A percentile compares a stretch with the other conserved stretches of the same genome.
These are phyloP conservation scores for Coemansia umbellata DNA, from an alignment of 192 early-diverging fungal species.

Conservation along the genomic window DNA sequence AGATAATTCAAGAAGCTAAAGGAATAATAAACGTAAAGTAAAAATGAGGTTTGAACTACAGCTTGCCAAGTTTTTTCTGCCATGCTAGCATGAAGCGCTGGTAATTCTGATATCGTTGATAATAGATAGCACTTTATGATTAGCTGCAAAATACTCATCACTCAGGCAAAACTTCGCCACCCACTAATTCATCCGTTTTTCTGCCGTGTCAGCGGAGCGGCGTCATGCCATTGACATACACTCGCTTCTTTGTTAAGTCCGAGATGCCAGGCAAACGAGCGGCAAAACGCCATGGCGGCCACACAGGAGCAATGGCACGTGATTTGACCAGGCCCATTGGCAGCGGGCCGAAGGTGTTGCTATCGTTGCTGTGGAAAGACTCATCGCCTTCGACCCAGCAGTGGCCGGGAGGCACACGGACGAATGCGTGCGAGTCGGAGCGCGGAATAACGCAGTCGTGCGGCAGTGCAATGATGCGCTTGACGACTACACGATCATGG, in stretches of 20 bases:
- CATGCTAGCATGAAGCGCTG: too few relatives aligned
- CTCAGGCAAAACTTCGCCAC: too few relatives aligned
- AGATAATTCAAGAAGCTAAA: too few relatives aligned
- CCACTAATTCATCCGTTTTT: too few relatives aligned
- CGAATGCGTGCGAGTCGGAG: slow-evolving; percentile 22
- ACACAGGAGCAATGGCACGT: slow-evolving; percentile 59
- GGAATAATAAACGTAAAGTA: too few relatives aligned
- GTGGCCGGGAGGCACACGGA: slow-evolving; percentile 71
- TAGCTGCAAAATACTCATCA: too few relatives aligned
- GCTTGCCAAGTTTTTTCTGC: too few relatives aligned
- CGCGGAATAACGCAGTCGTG: slow-evolving; percentile 62
- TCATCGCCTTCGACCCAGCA: slow-evolving; percentile 89
- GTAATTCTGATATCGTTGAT: too few relatives aligned
- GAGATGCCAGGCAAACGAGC: slow-evolving; percentile 39
- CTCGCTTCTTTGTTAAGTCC: slow-evolving; percentile 37
- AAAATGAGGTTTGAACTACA: too few relatives aligned
- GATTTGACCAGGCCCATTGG: slow-evolving; percentile 65
- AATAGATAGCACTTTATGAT: too few relatives aligned
- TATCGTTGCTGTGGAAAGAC: slow-evolving; percentile 75
- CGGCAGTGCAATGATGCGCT: slow-evolving; percentile 79
- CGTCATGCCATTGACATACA: slow-evolving; percentile 22
- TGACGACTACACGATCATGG: slow-evolving; percentile 68
- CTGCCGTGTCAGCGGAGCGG: slow-evolving; percentile 2
- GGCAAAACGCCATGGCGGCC: slow-evolving; percentile 66
- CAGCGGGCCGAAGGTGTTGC: slow-evolving; percentile 73